A percentile compares a stretch with the other conserved stretches of the same genome.
Conservation (phyloP, 495 filamentous ascomycete genomes). For the Penicillium tannophilum region DNA sequence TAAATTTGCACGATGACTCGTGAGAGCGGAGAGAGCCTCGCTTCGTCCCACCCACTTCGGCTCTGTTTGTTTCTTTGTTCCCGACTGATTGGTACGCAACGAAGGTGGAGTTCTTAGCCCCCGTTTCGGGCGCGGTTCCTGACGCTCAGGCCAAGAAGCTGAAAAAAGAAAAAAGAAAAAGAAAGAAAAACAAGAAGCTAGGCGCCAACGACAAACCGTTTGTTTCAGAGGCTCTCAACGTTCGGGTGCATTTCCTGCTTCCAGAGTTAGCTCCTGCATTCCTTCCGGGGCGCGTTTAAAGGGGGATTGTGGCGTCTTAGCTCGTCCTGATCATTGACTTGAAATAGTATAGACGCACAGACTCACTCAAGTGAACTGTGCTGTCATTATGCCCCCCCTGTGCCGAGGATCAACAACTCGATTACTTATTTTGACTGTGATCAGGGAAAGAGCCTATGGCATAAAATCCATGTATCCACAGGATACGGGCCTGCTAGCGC, state of each 20-base stretch:
- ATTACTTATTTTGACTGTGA: not conserved
- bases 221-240: not conserved
- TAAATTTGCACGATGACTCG: not conserved
- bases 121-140: not conserved
- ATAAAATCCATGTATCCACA: not conserved
- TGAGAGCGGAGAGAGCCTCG: slow-evolving; percentile 13
- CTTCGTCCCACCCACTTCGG: slow-evolving; percentile 17
- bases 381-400: not conserved
- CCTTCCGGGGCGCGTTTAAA: slow-evolving; percentile 2
- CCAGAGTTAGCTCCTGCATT: not conserved
- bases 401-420: not conserved
- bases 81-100: not conserved
- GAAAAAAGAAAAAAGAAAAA: not conserved
- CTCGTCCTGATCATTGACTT: not conserved
- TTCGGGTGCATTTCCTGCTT: not conserved
- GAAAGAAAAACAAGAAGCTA: not conserved
- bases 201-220: slow-evolving; percentile 6
- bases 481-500: not conserved
- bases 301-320: slow-evolving; percentile 3
- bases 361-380: not conserved
- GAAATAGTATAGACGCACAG: slow-evolving; percentile 5
- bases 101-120: not conserved
- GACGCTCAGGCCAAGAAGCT: not conserved
- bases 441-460: not conserved
- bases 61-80: not conserved